Evolutionary conservation across 2,329 filamentous ascomycete genomes (phyloP).

Genomic region (Xylaria sp.): DNA sequence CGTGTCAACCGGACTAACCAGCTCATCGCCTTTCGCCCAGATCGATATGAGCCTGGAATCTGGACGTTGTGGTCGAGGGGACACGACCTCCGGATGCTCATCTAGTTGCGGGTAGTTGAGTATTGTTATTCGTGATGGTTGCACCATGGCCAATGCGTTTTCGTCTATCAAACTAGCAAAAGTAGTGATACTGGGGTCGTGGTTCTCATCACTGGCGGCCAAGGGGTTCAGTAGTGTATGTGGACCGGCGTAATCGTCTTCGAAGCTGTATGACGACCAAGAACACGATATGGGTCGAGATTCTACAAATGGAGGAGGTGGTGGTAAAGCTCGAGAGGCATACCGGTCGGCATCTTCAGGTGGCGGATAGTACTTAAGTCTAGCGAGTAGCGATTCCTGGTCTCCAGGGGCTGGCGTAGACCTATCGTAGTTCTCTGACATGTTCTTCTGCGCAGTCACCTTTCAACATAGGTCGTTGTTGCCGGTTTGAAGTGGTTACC

Average conservation of each 20-base stretch:
- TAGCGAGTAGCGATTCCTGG: conserved; percentile 9
- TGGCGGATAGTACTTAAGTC: conserved; percentile 29
- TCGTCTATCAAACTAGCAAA: conserved; percentile 34
- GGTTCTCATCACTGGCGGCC: neutral
- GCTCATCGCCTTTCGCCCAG: conserved; percentile 31
- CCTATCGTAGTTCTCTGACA: conserved; percentile 27
- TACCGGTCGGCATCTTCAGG: conserved; percentile 33
- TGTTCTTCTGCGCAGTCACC: conserved; percentile 19
- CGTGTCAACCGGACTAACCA: conserved; percentile 43
- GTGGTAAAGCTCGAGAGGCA: conserved; percentile 31
- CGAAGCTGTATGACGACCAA: conserved; percentile 37
- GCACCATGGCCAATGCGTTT: conserved; percentile 31
- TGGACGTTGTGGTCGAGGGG: conserved; percentile 41
- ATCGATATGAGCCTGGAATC: conserved; percentile 37
- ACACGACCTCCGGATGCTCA: conserved; percentile 34
- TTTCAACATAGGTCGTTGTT: conserved; percentile 3
- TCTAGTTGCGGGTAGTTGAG: conserved; percentile 12
- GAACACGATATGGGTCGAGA: conserved; percentile 31
- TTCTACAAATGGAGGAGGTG: conserved; percentile 31
- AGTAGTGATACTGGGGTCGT: conserved; percentile 10
- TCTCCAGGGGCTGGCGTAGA: conserved; percentile 12
- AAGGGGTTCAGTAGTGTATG: conserved; percentile 10
- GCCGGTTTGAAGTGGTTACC: conserved; percentile 3
- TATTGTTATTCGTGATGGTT: conserved; percentile 31
- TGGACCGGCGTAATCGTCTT: conserved; percentile 22